Conservation (phyloP, 495 filamentous ascomycete species). For the Paragyromitra xinjiangensis region DNA sequence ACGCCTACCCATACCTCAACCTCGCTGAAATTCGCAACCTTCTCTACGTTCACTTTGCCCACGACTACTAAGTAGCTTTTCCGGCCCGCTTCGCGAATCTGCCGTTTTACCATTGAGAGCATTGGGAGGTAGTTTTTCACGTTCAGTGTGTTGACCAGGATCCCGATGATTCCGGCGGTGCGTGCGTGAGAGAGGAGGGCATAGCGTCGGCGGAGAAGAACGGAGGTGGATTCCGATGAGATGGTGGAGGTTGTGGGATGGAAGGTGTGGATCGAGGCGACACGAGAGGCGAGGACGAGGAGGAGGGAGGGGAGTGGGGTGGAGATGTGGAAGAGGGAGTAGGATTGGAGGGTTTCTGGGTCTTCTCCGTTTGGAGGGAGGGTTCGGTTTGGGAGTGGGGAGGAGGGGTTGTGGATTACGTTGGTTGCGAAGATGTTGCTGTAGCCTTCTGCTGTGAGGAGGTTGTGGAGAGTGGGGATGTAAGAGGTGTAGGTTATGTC, state of each 20-base stretch:
- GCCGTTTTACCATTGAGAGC: constrained; percentile 72
- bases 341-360: constrained; percentile 15
- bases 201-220: constrained; percentile 82
- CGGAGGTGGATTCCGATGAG: constrained; percentile 60
- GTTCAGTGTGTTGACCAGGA: constrained; percentile 92
- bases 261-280: constrained; percentile 79
- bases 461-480: constrained; percentile 64
- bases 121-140: constrained; percentile 89
- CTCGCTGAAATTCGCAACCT: constrained; percentile 95
- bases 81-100: constrained; percentile 80
- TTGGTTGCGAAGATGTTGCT: constrained; percentile 72
- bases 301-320: constrained; percentile 83
- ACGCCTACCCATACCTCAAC: constrained; percentile 96
- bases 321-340: constrained; percentile 82
- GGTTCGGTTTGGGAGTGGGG: constrained; percentile 83
- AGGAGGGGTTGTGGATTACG: constrained; percentile 79
- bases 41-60: constrained; percentile 93
- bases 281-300: constrained; percentile 84
- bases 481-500: constrained; percentile 86
- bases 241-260: constrained; percentile 62
- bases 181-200: constrained; percentile 81
- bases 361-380: constrained; percentile 28
- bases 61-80: constrained; percentile 97
- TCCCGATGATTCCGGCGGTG: constrained; percentile 85
- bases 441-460: constrained; percentile 71